These are phyloP conservation scores for Pontederia paniculata DNA, from an alignment of 176 grass and related monocot species.

Conservation along the genomic window DNA sequence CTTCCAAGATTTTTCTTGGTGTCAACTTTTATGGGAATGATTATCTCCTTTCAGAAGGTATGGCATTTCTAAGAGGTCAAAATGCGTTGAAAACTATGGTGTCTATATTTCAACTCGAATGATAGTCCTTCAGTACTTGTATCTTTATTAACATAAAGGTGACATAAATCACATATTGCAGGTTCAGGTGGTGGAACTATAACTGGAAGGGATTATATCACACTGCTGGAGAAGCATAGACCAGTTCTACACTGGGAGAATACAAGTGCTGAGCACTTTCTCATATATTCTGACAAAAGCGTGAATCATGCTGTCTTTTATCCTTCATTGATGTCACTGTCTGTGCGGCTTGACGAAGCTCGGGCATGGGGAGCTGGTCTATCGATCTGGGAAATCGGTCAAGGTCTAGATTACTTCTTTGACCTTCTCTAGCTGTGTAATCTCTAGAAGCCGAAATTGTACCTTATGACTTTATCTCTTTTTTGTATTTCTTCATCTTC, in stretches of 20 bases:
- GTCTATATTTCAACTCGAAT: too few relatives aligned
- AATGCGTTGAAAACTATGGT: too few relatives aligned
- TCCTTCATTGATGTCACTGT: constrained; percentile 61
- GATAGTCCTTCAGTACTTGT: neutral
- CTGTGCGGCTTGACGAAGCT: constrained; percentile 56
- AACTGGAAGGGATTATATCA: constrained; percentile 58
- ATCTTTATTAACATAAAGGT: neutral
- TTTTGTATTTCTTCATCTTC: too few relatives aligned
- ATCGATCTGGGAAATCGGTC: constrained; percentile 90
- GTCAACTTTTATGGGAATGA: constrained; percentile 98
- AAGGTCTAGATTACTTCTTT: constrained; percentile 92
- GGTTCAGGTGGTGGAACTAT: constrained; percentile 51
- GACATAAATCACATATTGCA: constrained; percentile 23
- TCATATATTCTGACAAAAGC: constrained; percentile 52
- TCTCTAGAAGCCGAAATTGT: too few relatives aligned
- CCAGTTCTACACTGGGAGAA: constrained; percentile 67
- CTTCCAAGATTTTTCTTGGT: constrained; percentile 66
- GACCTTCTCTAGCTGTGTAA: constrained; percentile 42
- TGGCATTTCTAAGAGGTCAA: neutral
- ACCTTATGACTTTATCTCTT: too few relatives aligned
- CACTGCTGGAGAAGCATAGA: constrained; percentile 63
- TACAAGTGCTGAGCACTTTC: constrained; percentile 75
- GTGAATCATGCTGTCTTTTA: constrained; percentile 77
- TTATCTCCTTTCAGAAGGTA: constrained; percentile 77
- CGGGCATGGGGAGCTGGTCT: constrained; percentile 52